Base-by-base conservation (phyloP, 2,329 filamentous ascomycete genomes). In the Cladosporium sp. region DNA sequence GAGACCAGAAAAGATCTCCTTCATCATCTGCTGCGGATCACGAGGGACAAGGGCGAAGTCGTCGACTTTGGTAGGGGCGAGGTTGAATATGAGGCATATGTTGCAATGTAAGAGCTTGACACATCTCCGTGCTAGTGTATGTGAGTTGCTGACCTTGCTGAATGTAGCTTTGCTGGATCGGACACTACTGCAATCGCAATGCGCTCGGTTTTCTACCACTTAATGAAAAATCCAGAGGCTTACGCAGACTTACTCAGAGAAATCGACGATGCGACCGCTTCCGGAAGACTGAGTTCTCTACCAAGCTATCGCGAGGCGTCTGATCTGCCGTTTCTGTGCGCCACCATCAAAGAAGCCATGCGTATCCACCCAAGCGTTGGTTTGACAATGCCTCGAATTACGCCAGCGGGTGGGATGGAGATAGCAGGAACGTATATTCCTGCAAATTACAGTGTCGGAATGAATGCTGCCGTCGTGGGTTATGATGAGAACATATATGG, bases 181-280 rank as follows among this genome's bases (percentile, higher is more conserved):
- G 76, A 78, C 50, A 78, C 75, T 0, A 78, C 75, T 5, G 73
- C 72, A 13, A 71, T 74, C n/a, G 70, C 70, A 0, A 66, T 70
- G 1, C 61, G 69, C 17, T 66, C 70, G 6, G 67, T 74, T 47
- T 65, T 75, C 48, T 75, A 75, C 63, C 69, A 70, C 52, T 65
- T 75, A 13, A 59, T 69, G 12, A 70, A 68, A 52, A 68, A 73
- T 47, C 68, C 68, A 1, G 42, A 63, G 4, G 64, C 61, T 24
- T 67, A 69, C 55, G 42, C 59, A 3, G 67, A 61, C 39, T 65
- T 76, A 8, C 57, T 73, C 15, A 56, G 68, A 4, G 73, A 75
- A 62, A 67, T 76, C 55, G 68, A 74, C 28, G 57, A 55, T 0
- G 54, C 62, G 28, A 62, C 61, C 17, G 45, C 42, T 1, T 17